A percentile compares a stretch with the other conserved stretches of the same genome.
Conservation (phyloP, 106 monocot species). For the Dioscorea alata region DNA sequence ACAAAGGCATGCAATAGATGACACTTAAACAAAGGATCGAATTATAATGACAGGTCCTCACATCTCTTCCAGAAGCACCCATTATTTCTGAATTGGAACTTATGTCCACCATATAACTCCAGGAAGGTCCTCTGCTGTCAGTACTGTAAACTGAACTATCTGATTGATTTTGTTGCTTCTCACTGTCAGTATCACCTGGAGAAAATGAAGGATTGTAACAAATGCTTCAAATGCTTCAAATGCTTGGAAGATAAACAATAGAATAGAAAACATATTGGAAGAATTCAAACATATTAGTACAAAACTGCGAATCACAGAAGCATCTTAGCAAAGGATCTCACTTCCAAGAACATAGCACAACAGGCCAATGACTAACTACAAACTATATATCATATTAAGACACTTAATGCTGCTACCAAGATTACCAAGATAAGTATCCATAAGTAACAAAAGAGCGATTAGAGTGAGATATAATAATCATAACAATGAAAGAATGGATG, state of each 20-base stretch:
- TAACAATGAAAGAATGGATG: not conserved
- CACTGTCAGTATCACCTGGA: conserved; percentile 15
- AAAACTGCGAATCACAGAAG: not conserved
- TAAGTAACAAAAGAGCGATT: not conserved
- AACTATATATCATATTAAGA: not conserved
- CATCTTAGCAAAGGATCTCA: too few species aligned
- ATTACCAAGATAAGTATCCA: not conserved
- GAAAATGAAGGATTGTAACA: not conserved
- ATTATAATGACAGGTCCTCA: conserved; percentile 3
- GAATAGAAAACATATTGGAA: not conserved
- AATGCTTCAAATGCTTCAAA: not conserved
- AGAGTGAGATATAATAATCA: not conserved
- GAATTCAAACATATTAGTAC: not conserved
- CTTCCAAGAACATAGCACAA: too few species aligned
- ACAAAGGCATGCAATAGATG: not conserved
- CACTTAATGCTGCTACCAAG: not conserved
- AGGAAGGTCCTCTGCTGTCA: conserved; percentile 19
- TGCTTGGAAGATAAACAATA: not conserved
- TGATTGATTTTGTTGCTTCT: conserved; percentile 9
- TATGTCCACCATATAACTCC: conserved; percentile 34
- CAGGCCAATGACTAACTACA: not conserved
- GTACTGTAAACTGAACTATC: conserved; percentile 3
- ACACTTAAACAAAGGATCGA: not conserved
- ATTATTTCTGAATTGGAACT: conserved; percentile 15
- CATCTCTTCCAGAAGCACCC: not conserved